Evolutionary conservation across 2,329 filamentous ascomycete species (phyloP).

Genomic region (Grosmannia clavigera): DNA sequence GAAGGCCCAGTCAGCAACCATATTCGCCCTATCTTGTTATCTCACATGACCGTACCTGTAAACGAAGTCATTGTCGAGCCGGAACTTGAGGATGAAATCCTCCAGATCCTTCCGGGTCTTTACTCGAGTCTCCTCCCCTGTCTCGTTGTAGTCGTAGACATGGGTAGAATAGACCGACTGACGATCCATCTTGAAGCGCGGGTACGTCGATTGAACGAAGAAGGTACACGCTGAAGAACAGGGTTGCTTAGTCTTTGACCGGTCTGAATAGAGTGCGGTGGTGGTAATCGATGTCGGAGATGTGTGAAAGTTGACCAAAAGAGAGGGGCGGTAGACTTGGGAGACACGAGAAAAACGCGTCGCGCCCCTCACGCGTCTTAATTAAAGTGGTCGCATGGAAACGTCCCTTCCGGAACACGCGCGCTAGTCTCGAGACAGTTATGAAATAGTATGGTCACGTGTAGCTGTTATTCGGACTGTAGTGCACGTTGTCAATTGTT

Average conservation of each 20-base stretch:
- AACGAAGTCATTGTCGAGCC: slow-evolving; percentile 86
- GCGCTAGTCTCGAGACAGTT: background rate
- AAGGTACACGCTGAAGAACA: background rate
- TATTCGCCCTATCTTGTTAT: background rate
- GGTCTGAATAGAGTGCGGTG: background rate
- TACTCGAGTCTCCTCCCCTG: slow-evolving; percentile 54
- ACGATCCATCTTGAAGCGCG: slow-evolving; percentile 55
- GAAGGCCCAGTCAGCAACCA: slow-evolving; percentile 17
- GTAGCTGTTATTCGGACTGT: background rate
- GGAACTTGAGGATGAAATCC: slow-evolving; percentile 86
- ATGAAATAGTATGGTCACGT: background rate
- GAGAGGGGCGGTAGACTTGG: background rate
- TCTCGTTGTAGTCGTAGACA: slow-evolving; percentile 58
- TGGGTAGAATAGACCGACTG: slow-evolving; percentile 78
- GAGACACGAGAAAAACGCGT: slow-evolving; percentile 10
- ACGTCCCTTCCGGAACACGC: background rate
- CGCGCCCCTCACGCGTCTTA: slow-evolving; percentile 12
- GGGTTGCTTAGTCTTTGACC: background rate
- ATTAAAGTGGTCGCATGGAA: slow-evolving; percentile 13
- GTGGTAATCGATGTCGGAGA: background rate
- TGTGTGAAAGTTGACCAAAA: background rate
- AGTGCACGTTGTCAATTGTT: background rate
- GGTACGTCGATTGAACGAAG: background rate
- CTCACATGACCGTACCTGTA: slow-evolving; percentile 56
- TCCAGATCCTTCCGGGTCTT: slow-evolving; percentile 70